Evolutionary conservation across 768 basidiomycete genomes (phyloP).

Genomic region (Boletus sensibilis): DNA sequence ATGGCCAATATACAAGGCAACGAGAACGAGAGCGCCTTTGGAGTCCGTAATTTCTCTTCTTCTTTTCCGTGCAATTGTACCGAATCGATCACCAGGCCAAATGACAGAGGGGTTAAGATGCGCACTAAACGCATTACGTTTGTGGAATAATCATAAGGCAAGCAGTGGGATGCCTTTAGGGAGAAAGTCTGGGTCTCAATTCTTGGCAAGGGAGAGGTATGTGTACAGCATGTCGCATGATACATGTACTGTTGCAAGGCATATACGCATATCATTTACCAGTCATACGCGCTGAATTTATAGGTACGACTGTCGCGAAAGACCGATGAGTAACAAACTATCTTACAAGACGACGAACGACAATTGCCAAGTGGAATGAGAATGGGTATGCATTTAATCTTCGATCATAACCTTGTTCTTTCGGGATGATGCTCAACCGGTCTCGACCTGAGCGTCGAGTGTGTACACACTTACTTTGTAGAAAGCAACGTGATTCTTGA

Average conservation of each 20-base stretch:
- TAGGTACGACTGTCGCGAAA: not conserved
- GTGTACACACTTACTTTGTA: slow-evolving; percentile 56
- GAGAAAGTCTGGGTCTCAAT: not conserved
- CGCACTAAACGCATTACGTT: not conserved
- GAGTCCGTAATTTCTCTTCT: not conserved
- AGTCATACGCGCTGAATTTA: not conserved
- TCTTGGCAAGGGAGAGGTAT: not conserved
- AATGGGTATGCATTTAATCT: slow-evolving; percentile 3
- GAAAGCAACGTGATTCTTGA: slow-evolving; percentile 71
- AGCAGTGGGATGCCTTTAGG: not conserved
- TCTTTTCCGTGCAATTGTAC: not conserved
- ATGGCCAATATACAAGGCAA: not conserved
- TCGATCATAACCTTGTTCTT: slow-evolving; percentile 24
- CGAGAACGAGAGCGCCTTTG: not conserved
- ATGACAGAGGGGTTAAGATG: not conserved
- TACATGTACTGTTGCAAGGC: not conserved
- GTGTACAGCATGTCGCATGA: not conserved
- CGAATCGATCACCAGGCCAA: not conserved
- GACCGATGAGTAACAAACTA: not conserved
- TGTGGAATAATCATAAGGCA: not conserved
- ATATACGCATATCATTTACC: too few relatives aligned
- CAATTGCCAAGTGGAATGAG: not conserved
- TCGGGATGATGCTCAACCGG: not conserved
- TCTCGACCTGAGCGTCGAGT: not conserved
- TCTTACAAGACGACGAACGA: not conserved